phyloP scores from a whole-genome alignment of 805 yeast genomes.

The Starmerella asiatica region DNA sequence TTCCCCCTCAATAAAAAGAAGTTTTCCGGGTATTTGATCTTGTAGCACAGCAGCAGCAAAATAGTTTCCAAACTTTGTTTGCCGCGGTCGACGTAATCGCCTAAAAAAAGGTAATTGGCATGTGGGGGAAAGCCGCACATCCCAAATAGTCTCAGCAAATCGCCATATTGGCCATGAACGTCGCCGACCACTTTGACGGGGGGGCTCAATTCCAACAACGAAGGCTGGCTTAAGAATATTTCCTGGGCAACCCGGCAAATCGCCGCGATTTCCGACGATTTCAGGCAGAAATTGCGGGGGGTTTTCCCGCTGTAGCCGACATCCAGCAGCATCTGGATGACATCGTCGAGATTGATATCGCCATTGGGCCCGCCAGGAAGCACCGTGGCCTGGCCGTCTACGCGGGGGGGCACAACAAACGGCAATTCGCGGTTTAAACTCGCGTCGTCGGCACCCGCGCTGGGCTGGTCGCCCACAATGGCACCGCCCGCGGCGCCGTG shows the following conservation, averaged over 20 bases:
- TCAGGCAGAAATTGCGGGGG: conserved; percentile 72
- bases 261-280: conserved; percentile 74
- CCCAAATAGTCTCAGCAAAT: conserved; percentile 77
- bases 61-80: conserved; percentile 93
- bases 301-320: conserved; percentile 94
- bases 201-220: conserved; percentile 71
- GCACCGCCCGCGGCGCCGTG: conserved; percentile 6
- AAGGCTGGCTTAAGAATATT: conserved; percentile 78
- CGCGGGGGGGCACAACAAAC: conserved; percentile 20
- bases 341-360: conserved; percentile 57
- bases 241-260: conserved; percentile 83
- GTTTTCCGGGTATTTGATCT: conserved; percentile 92
- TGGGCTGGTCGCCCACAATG: background rate
- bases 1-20: conserved; percentile 87
- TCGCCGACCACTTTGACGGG: conserved; percentile 86
- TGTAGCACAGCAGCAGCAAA: conserved; percentile 72
- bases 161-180: conserved; percentile 94
- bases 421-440: conserved; percentile 19
- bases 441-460: conserved; percentile 6
- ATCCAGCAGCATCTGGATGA: conserved; percentile 80
- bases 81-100: conserved; percentile 96
- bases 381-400: conserved; percentile 22
- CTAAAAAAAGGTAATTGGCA: conserved; percentile 80
- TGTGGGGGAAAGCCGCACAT: conserved; percentile 96
- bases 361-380: conserved; percentile 26